A percentile compares a stretch with the other conserved stretches of the same genome.
Conservation (phyloP, 805 yeast genomes). For the Wickerhamiella occidentalis region DNA sequence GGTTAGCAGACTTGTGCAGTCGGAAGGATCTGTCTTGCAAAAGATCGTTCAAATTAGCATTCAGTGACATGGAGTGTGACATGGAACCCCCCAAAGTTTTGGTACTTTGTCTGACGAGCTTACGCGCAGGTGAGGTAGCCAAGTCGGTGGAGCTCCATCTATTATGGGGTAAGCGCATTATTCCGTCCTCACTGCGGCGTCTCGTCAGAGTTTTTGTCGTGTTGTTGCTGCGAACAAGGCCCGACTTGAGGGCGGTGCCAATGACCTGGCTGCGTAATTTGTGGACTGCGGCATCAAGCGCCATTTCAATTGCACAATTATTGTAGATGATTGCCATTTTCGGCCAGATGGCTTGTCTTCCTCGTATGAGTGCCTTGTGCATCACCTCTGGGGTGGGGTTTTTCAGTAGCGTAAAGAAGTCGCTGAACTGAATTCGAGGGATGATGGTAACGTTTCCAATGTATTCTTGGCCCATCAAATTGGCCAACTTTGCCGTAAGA, state of each 20-base stretch:
- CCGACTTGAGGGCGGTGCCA: neutral
- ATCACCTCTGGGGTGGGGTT: slow-evolving; percentile 77
- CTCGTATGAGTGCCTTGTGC: slow-evolving; percentile 57
- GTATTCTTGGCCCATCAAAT: slow-evolving; percentile 73
- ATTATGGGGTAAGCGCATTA: neutral
- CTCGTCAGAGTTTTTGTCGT: neutral
- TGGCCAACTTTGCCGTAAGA: slow-evolving; percentile 55
- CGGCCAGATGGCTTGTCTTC: slow-evolving; percentile 92
- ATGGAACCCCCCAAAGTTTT: neutral
- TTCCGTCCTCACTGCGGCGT: slow-evolving; percentile 7
- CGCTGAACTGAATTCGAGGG: slow-evolving; percentile 53
- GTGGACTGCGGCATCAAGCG: slow-evolving; percentile 70
- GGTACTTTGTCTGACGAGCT: neutral
- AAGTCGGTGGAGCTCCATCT: slow-evolving; percentile 10
- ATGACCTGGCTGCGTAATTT: slow-evolving; percentile 36
- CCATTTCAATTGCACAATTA: slow-evolving; percentile 83
- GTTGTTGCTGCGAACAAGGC: neutral
- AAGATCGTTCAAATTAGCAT: slow-evolving; percentile 4
- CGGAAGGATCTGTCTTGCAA: slow-evolving; percentile 5
- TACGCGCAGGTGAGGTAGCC: neutral
- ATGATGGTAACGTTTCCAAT: slow-evolving; percentile 89
- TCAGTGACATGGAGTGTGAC: slow-evolving; percentile 3
- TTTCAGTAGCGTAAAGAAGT: slow-evolving; percentile 49
- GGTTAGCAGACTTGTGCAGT: neutral
- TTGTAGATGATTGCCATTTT: slow-evolving; percentile 72